These are phyloP conservation scores for Boletellus sp. DNA, from an alignment of 768 basidiomycete species.

Conservation along the genomic window DNA sequence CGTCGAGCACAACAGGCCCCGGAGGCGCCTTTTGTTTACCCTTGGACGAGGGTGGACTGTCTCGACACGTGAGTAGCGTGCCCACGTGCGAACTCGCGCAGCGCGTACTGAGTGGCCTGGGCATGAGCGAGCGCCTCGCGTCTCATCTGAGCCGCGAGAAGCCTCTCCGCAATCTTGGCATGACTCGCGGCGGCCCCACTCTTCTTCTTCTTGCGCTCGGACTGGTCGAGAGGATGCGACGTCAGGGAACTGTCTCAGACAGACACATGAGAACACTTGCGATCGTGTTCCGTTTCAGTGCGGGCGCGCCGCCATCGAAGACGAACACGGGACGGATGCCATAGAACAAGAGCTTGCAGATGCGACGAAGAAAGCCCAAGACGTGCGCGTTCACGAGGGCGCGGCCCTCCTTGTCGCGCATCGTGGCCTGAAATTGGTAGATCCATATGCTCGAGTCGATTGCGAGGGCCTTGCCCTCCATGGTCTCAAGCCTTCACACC, in stretches of 20 bases:
- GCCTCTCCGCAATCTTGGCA: constrained; percentile 81
- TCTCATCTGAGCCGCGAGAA: constrained; percentile 91
- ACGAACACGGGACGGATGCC: constrained; percentile 99
- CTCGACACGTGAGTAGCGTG: not conserved
- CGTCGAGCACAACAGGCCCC: constrained; percentile 54
- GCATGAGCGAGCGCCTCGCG: constrained; percentile 77
- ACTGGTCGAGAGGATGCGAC: constrained; percentile 39
- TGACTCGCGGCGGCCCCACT: constrained; percentile 84
- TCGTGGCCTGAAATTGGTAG: constrained; percentile 99
- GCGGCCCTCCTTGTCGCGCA: constrained; percentile 95
- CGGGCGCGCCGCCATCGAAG: constrained; percentile 96
- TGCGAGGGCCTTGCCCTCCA: constrained; percentile 93
- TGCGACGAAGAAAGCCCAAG: constrained; percentile 83
- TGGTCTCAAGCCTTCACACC: constrained; percentile 75
- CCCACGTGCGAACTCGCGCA: not conserved
- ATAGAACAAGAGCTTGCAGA: constrained; percentile 92
- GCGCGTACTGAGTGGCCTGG: constrained; percentile 40
- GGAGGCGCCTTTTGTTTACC: constrained; percentile 46
- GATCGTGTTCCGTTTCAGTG: constrained; percentile 83
- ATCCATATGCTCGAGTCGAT: constrained; percentile 99
- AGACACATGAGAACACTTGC: constrained; percentile 42
- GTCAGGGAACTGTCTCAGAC: constrained; percentile 4
- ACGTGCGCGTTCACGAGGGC: constrained; percentile 92
- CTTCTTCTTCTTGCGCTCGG: constrained; percentile 87
- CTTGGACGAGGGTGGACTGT: constrained; percentile 30